A percentile compares a stretch with the other conserved stretches of the same genome.
Evolutionary conservation across 1,284 basidiomycete genomes (phyloP).

Genomic region (Vanrija sp.): DNA sequence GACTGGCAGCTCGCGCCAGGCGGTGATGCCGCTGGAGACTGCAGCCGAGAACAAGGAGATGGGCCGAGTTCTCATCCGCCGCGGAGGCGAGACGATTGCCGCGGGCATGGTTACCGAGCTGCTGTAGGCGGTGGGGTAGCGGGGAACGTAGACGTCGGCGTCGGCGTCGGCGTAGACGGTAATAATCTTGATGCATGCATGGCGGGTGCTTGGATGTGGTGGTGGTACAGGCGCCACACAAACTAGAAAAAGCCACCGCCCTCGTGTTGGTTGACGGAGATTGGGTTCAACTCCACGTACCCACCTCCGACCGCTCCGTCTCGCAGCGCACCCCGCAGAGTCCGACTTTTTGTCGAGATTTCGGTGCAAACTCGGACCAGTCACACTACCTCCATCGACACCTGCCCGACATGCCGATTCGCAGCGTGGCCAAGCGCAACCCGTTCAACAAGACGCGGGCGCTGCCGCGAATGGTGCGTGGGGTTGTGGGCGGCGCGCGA

Average conservation of each 20-base stretch:
- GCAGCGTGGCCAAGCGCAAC: conserved; percentile 4
- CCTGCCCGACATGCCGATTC: conserved; percentile 16
- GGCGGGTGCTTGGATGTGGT: too few species aligned
- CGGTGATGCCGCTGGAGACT: conserved; percentile 76
- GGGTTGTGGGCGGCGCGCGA: too few species aligned
- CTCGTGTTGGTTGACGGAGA: not conserved
- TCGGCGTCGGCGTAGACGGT: too few species aligned
- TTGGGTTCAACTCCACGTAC: too few species aligned
- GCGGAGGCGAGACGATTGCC: conserved; percentile 89
- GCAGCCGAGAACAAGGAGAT: conserved; percentile 92
- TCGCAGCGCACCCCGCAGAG: not conserved
- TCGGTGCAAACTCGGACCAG: not conserved
- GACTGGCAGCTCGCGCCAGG: conserved; percentile 52
- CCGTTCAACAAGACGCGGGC: conserved; percentile 38
- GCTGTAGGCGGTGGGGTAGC: not conserved
- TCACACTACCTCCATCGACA: conserved; percentile 1
- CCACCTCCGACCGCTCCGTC: too few species aligned
- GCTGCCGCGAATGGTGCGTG: conserved; percentile 46
- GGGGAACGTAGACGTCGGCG: too few species aligned
- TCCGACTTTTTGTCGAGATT: conserved; percentile 13
- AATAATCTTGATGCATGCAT: not conserved
- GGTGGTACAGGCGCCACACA: too few species aligned
- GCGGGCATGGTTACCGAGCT: conserved; percentile 58
- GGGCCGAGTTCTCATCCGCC: conserved; percentile 82
- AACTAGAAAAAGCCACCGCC: not conserved